Evolutionary conservation across 305 asterid species (phyloP).

Genomic region (Rubia balearica): DNA sequence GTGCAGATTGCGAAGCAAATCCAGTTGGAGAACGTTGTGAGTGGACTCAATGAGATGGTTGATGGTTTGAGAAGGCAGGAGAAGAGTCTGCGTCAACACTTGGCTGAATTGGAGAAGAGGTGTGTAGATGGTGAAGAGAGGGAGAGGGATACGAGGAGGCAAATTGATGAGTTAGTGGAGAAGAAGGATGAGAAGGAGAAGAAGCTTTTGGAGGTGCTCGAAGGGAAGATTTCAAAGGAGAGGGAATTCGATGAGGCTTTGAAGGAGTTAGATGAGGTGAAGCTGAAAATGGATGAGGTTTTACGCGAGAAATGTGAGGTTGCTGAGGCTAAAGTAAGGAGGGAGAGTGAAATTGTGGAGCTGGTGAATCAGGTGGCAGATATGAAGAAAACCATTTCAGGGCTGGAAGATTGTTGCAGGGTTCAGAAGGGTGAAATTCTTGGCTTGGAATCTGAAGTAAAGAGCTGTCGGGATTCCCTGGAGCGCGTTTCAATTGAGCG

Average conservation of each 20-base stretch:
- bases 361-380: conserved; percentile 37
- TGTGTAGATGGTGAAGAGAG: conserved; percentile 37
- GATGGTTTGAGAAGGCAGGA: conserved; percentile 33
- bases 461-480: conserved; percentile 22
- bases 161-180: conserved; percentile 34
- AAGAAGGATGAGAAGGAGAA: conserved; percentile 38
- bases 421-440: conserved; percentile 29
- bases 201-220: conserved; percentile 32
- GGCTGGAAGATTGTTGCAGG: conserved; percentile 28
- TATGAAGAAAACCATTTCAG: conserved; percentile 25
- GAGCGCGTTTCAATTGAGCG: conserved; percentile 36
- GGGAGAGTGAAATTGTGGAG: conserved; percentile 32
- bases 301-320: conserved; percentile 33
- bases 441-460: conserved; percentile 41
- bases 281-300: conserved; percentile 27
- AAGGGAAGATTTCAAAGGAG: conserved; percentile 35
- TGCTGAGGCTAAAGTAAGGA: conserved; percentile 32
- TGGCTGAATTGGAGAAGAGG: conserved; percentile 55
- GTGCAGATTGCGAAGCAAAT: conserved; percentile 30
- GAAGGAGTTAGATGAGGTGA: conserved; percentile 31
- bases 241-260: conserved; percentile 34
- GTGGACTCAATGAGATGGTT: conserved; percentile 38
- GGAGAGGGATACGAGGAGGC: conserved; percentile 39
- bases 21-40: conserved; percentile 42
- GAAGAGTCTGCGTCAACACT: conserved; percentile 21